Evolutionary conservation across 331 rosid genomes (phyloP).

Genomic region (Telfairia occidentalis): DNA sequence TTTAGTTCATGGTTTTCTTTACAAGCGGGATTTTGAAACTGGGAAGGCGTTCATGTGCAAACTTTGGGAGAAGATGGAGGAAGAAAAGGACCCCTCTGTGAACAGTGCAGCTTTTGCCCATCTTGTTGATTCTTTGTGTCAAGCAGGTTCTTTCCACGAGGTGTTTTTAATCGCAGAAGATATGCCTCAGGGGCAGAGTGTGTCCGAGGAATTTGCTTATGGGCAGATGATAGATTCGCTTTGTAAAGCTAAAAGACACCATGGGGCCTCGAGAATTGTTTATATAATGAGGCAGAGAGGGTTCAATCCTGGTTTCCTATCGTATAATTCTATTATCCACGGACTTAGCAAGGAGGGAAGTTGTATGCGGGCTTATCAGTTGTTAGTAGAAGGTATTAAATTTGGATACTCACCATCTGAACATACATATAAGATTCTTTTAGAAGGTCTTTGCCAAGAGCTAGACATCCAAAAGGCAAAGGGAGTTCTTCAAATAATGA

Average conservation of each 20-base stretch:
- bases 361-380: constrained; percentile 69
- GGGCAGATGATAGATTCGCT: constrained; percentile 74
- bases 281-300: constrained; percentile 60
- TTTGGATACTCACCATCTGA: constrained; percentile 54
- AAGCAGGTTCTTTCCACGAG: constrained; percentile 50
- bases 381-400: constrained; percentile 55
- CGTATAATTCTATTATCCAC: constrained; percentile 52
- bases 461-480: constrained; percentile 44
- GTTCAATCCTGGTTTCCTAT: constrained; percentile 38
- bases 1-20: constrained; percentile 41
- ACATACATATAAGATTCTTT: constrained; percentile 50
- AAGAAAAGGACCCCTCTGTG: constrained; percentile 26
- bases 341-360: constrained; percentile 76
- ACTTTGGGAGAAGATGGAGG: constrained; percentile 55
- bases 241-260: constrained; percentile 53
- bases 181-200: constrained; percentile 44
- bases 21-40: constrained; percentile 34
- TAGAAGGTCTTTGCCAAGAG: constrained; percentile 53
- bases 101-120: constrained; percentile 53
- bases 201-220: constrained; percentile 44
- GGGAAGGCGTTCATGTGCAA: constrained; percentile 35
- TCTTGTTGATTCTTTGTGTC: constrained; percentile 54
- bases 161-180: constrained; percentile 53
- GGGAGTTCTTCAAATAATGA: constrained; percentile 51
- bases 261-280: constrained; percentile 63